Percentiles rank a stretch among this genome's conserved stretches.
These are phyloP conservation scores for Naematelia aurantialba DNA, from an alignment of 768 basidiomycete species.

Conservation along the genomic window DNA sequence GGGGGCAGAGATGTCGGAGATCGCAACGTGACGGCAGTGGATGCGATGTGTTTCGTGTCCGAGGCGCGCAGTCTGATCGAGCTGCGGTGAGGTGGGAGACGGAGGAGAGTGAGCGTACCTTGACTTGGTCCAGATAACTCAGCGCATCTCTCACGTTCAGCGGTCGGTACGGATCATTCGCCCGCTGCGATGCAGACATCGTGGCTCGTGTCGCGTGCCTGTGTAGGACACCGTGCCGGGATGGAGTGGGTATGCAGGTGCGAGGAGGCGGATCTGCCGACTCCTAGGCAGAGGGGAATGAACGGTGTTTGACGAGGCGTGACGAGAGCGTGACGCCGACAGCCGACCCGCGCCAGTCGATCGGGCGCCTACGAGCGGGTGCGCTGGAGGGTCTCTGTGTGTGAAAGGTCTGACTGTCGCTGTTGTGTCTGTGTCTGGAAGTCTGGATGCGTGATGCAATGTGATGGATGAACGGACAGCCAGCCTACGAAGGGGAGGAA, in stretches of 20 bases:
- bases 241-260: not conserved
- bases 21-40: no score
- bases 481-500: not conserved
- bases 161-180: slow-evolving; percentile 54
- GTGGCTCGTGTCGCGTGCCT: not conserved
- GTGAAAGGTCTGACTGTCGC: no score
- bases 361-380: no score
- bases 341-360: no score
- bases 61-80: not conserved
- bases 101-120: slow-evolving; percentile 52
- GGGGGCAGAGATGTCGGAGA: not conserved
- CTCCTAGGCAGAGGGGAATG: not conserved
- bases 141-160: slow-evolving; percentile 91
- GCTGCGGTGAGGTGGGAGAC: not conserved
- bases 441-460: no score
- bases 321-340: not conserved
- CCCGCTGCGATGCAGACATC: not conserved
- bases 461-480: no score
- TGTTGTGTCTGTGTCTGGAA: no score
- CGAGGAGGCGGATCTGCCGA: no score
- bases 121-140: slow-evolving; percentile 90
- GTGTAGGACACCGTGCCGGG: not conserved
- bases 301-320: no score
- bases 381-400: no score
- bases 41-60: not conserved